Percentiles rank a stretch among this genome's conserved stretches.
Conservation (phyloP, 495 filamentous ascomycete species). For the Tuber aestivum region DNA sequence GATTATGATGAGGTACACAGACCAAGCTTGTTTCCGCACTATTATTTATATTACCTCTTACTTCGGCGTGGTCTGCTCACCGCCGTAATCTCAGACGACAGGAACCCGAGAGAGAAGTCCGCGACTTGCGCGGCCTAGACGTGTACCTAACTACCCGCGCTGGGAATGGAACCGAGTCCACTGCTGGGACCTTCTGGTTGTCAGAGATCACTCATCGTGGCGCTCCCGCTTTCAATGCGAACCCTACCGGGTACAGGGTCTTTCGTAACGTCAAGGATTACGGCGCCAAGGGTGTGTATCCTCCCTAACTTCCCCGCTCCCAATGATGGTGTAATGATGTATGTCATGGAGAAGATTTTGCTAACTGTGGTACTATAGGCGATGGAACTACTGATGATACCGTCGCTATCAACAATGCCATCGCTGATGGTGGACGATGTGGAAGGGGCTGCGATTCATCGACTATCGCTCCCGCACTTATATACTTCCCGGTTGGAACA, state of each 20-base stretch:
- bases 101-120: not conserved
- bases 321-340: conserved; percentile 11
- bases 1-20: not conserved
- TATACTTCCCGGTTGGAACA: conserved; percentile 77
- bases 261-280: conserved; percentile 86
- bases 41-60: not conserved
- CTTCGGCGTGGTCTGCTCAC: not conserved
- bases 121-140: not conserved
- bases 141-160: not conserved
- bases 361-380: conserved; percentile 19
- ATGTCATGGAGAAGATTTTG: not conserved
- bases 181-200: conserved; percentile 53
- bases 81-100: not conserved
- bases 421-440: conserved; percentile 70
- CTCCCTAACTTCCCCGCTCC: conserved; percentile 18
- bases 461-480: conserved; percentile 65
- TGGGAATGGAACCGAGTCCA: not conserved
- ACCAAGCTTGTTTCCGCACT: not conserved
- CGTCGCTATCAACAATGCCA: conserved; percentile 79
- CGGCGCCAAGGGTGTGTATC: conserved; percentile 57
- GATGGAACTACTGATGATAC: conserved; percentile 81
- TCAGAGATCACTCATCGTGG: conserved; percentile 66
- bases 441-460: conserved; percentile 68
- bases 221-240: conserved; percentile 56
- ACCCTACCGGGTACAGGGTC: conserved; percentile 57